Evolutionary conservation across 1,139 yeast genomes (phyloP), one percentile per base, ranked within the genome.

Genomic region (Blastobotrys arbuscula): DNA sequence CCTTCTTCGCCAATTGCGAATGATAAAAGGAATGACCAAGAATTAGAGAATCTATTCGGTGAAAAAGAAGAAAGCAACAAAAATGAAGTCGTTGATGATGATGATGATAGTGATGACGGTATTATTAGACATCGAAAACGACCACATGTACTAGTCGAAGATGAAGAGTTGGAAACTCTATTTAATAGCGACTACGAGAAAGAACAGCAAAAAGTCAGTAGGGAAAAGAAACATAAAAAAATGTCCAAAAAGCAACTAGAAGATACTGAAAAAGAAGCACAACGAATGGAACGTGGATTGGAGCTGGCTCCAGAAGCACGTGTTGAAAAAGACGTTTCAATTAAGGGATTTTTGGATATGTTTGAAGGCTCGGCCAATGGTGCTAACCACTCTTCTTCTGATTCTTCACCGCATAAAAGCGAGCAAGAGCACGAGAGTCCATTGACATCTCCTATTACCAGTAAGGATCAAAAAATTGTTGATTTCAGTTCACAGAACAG

Each of bases 201-300:
- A 10, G 19, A 23, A 2, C 2, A 15, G 20, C 42, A 23, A 16
- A 4, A 3, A 7, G 38, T 8, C n/a, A 6, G 34, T 20, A 19
- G 19, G 21, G 20, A 31, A 16, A 23, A 41, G 21, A 37, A 35
- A 18, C 31, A 37, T 1, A 40, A 36, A 18, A 37, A 36, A 36
- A 31, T 51, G 24, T 47, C 54, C 21, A 64, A 62, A 44, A 66
- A 64, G 47, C 68, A 63, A 2, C 46, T 56, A 20, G 67, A 63
- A 44, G 58, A 61, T 33, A 59, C 66, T 50, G 61, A 59, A 30
- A 55, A 54, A 41, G 68, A 66, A 47, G 59, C 67, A 4, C 64
- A 58, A 42, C 50, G 68, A 31, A 52, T 65, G 42, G 60, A 55
- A 38, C 51, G 69, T 40, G 59, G 55, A 24, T 51, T 63, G 37